Evolutionary conservation across 2,329 filamentous ascomycete genomes (phyloP).

Genomic region (Cryphonectria nitschkei): DNA sequence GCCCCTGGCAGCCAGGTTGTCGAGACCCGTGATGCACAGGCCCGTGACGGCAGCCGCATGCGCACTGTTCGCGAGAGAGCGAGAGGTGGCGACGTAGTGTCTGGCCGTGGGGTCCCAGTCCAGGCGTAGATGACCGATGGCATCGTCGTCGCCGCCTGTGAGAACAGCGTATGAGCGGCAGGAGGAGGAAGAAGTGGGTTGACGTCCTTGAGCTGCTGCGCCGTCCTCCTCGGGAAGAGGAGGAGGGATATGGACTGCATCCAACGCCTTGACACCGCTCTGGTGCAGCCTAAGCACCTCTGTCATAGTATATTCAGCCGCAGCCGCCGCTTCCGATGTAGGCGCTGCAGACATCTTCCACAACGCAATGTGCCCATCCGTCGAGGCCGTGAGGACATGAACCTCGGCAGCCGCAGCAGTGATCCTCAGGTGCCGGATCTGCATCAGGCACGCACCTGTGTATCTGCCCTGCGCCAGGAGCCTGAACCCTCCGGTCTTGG

Average conservation of each 20-base stretch:
- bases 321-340: constrained; percentile 17
- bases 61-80: constrained; percentile 53
- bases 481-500: constrained; percentile 45
- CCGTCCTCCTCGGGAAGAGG: constrained; percentile 7
- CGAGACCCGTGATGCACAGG: constrained; percentile 42
- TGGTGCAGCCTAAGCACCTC: constrained; percentile 67
- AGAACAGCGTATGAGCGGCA: constrained; percentile 52
- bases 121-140: constrained; percentile 61
- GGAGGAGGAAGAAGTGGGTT: neutral
- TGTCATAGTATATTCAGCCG: constrained; percentile 35
- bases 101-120: constrained; percentile 36
- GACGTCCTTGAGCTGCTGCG: constrained; percentile 33
- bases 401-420: constrained; percentile 33
- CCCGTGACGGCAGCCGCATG: constrained; percentile 76
- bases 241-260: constrained; percentile 37
- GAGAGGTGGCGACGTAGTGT: constrained; percentile 32
- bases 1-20: constrained; percentile 31
- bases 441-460: constrained; percentile 76
- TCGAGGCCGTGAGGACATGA: constrained; percentile 70
- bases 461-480: constrained; percentile 61
- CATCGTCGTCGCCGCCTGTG: constrained; percentile 89
- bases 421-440: constrained; percentile 52
- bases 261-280: constrained; percentile 74
- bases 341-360: constrained; percentile 47
- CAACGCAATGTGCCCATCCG: constrained; percentile 75